Base-by-base conservation (phyloP, 2,329 filamentous ascomycete genomes). In the Coniella vitis region DNA sequence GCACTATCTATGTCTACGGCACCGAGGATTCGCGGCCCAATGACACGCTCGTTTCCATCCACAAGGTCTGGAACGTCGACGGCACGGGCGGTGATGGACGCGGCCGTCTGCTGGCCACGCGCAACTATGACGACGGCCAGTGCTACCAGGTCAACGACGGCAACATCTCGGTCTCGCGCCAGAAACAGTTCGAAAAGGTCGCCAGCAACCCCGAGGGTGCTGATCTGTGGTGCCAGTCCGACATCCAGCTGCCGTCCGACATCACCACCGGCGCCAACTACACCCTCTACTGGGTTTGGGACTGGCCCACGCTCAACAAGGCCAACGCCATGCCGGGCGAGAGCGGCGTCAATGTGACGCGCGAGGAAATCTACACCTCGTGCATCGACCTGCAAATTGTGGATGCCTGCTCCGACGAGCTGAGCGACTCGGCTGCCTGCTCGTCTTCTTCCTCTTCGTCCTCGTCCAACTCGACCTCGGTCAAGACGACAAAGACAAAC, bases 261-360 rank as follows among this genome's bases (percentile, higher is more conserved):
- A 70, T 81, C 40, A 65, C 75, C n/a, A 65, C 72, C 9, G 81
- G 81, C 38, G 77, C 82, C 25, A 75, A 76, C 22, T 87, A 90
- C 64, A 91, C 89, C 3, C 69, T 95, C 45, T 95, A 95, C 73
- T 97, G 91, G 91, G 84, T 96, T 39, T 97, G 93, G 93, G 86
- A 95, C 65, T 98, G 90, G 88, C 84, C 85, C 3, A 83, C 79
- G 13, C 71, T 81, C 31, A 63, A 65, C 56, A 49, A 63, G 43
- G 60, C 66, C 38, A 57, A 59, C 16, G 56, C 60, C 44, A 53
- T 57, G 25, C 57, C 56, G 36, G 51, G 56, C 32, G 62, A 65
- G 14, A 61, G 59, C 17, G 70, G 67, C 40, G 61, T 61, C 39
- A 56, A 57, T 3, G 55, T 68, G 48, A 56, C 56, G 16, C 60